Base-by-base conservation (phyloP, 768 basidiomycete genomes). In the Brasilioporus rufonigricans region DNA sequence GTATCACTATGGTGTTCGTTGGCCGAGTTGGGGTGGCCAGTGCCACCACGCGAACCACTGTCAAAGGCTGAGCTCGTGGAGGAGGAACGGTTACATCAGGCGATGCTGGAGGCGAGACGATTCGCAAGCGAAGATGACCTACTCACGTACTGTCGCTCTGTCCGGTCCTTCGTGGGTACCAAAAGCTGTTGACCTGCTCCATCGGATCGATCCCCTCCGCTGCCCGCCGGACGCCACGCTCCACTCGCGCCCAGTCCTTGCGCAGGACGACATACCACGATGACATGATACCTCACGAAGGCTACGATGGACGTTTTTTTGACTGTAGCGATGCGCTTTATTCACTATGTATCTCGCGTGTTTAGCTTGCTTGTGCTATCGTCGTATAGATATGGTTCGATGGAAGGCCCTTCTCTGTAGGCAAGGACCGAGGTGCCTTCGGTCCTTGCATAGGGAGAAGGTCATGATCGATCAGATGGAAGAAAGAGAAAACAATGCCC, bases 21-120 rank as follows among this genome's bases (percentile, higher is more conserved):
- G 63, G 75, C 76, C 9, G 77, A 76, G 23, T 64, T 86, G 23
- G 84, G 84, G 31, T 87, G 83, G 82, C 61, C 72, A 18, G 74
- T 82, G 21, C 86, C 86, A 23, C 67, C 74, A 8, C 78, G 83
- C 48, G 86, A 86, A 48, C 81, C 84, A 10, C 69, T 87, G 44
- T 79, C 83, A 4, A 87, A 85, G 65, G 85, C 86, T 18, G 86
- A 88, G 65, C 73, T 86, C 5, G 79, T 86, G 32, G 84, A 87
- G 62, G 86, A 87, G 61, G 80, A 84, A 58, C 75, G 86, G 32
- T 69, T 83, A 38, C 79, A 83, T 56, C 79, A 80, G 26, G 81
- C 79, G 39, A 81, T 87, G 76, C 66, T 82, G 13, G 80, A 85
- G 58, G 84, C 84, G 33, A 76, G 80, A 53, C 76, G 72, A 50